These are phyloP conservation scores for Sindora glabra DNA, from an alignment of 306 rosid species.

Conservation along the genomic window DNA sequence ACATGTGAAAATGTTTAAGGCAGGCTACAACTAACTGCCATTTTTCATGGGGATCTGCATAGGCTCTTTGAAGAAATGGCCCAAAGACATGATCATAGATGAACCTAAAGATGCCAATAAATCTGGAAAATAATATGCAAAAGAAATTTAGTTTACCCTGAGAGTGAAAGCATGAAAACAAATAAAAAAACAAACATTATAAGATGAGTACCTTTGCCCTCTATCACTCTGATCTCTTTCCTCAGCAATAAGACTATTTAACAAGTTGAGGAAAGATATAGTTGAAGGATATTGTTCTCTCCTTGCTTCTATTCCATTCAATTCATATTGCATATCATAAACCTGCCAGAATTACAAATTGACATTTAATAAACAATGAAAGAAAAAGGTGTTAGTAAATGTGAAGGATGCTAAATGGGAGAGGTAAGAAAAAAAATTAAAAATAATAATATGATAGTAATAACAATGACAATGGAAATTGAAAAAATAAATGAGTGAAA, in stretches of 20 bases:
- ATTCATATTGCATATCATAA: slow-evolving; percentile 94
- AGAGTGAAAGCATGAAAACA: not conserved
- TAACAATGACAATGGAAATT: not conserved
- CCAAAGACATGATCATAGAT: slow-evolving; percentile 94
- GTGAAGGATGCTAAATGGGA: not conserved
- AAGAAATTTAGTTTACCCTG: slow-evolving; percentile 5
- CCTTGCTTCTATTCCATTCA: slow-evolving; percentile 94
- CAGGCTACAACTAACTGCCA: slow-evolving; percentile 92
- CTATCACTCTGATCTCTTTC: slow-evolving; percentile 84
- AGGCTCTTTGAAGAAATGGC: slow-evolving; percentile 97
- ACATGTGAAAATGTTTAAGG: slow-evolving; percentile 88
- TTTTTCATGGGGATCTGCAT: slow-evolving; percentile 76
- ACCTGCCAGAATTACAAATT: slow-evolving; percentile 47
- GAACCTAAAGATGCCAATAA: slow-evolving; percentile 89
- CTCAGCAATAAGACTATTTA: slow-evolving; percentile 90
- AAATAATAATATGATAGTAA: slow-evolving; percentile 5
- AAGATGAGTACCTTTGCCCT: slow-evolving; percentile 68
- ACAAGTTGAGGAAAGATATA: slow-evolving; percentile 80
- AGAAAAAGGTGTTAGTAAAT: not conserved
- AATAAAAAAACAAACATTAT: slow-evolving; percentile 1
- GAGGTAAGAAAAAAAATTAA: not conserved
- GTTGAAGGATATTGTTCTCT: slow-evolving; percentile 95
- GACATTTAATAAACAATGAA: slow-evolving; percentile 6
- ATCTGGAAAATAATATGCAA: slow-evolving; percentile 41
- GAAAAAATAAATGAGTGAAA: not conserved